phyloP scores from a whole-genome alignment of 164 flowering plant species.

The Hamamelis virginiana region DNA sequence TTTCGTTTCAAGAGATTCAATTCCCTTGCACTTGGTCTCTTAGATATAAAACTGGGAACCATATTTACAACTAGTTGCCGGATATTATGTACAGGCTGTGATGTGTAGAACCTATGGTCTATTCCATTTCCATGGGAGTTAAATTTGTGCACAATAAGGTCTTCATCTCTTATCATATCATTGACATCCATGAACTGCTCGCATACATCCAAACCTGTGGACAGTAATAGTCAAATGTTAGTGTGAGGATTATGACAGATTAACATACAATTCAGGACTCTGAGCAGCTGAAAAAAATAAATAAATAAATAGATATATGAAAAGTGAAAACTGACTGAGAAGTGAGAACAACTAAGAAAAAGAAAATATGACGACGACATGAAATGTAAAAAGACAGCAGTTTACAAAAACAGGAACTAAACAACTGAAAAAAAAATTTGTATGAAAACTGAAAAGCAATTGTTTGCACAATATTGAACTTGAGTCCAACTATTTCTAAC shows the following conservation, averaged over 20 bases:
- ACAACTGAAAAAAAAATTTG: too few species aligned
- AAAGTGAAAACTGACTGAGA: too few species aligned
- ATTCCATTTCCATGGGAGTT: conserved; percentile 54
- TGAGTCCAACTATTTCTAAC: too few species aligned
- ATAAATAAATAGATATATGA: background rate
- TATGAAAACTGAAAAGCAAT: too few species aligned
- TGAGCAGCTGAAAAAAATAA: background rate
- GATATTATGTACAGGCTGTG: conserved; percentile 48
- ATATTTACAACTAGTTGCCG: conserved; percentile 67
- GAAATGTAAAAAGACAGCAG: too few species aligned
- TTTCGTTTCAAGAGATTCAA: conserved; percentile 84
- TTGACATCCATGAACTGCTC: conserved; percentile 98
- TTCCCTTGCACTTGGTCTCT: conserved; percentile 93
- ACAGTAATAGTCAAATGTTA: conserved; percentile 6
- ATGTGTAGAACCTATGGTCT: conserved; percentile 39
- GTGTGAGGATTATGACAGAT: conserved; percentile 8
- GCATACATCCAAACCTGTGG: conserved; percentile 84
- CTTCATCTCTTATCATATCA: conserved; percentile 96
- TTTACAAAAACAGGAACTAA: too few species aligned
- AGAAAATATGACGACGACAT: too few species aligned
- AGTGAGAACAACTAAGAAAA: too few species aligned
- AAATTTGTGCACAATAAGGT: conserved; percentile 60
- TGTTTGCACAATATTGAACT: too few species aligned
- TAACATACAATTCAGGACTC: background rate
- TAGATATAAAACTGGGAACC: conserved; percentile 61